Evolutionary conservation across 176 grass and related monocot species (phyloP).

Genomic region (Triticum turgidum): DNA sequence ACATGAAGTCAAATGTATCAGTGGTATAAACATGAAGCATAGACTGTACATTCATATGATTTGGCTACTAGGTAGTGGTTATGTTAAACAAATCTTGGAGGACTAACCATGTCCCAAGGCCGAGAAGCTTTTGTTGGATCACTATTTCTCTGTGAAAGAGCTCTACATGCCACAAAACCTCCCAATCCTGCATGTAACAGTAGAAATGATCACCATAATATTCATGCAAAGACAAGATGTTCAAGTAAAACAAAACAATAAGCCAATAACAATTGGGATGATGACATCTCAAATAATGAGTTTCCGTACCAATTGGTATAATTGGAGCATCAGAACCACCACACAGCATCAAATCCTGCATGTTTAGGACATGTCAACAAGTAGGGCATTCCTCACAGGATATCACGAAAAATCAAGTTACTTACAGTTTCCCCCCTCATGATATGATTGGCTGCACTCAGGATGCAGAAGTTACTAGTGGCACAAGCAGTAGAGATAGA

Average conservation of each 20-base stretch:
- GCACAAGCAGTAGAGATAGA: constrained; percentile 98
- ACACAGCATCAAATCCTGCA: constrained; percentile 95
- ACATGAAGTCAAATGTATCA: neutral
- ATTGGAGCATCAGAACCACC: constrained; percentile 97
- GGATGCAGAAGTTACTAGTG: constrained; percentile 98
- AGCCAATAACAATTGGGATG: constrained; percentile 5
- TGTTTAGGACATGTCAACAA: constrained; percentile 32
- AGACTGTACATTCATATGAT: constrained; percentile 1
- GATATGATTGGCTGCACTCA: constrained; percentile 97
- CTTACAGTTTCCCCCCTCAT: constrained; percentile 86
- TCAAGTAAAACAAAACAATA: neutral
- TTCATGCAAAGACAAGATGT: constrained; percentile 14
- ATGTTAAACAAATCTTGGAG: constrained; percentile 2
- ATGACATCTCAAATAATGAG: constrained; percentile 13
- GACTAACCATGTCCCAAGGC: constrained; percentile 91
- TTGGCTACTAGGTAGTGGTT: neutral
- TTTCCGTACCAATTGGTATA: constrained; percentile 74
- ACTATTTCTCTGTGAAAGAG: constrained; percentile 91
- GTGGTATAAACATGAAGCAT: neutral
- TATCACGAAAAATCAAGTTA: constrained; percentile 19
- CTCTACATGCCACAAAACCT: constrained; percentile 96
- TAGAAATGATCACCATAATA: constrained; percentile 11
- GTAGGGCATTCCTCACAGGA: neutral
- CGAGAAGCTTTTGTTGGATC: constrained; percentile 94
- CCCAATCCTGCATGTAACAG: constrained; percentile 71